A percentile compares a stretch with the other conserved stretches of the same genome.
phyloP scores from a whole-genome alignment of 768 basidiomycete species.

The Coprinopsis marcescibilis region DNA sequence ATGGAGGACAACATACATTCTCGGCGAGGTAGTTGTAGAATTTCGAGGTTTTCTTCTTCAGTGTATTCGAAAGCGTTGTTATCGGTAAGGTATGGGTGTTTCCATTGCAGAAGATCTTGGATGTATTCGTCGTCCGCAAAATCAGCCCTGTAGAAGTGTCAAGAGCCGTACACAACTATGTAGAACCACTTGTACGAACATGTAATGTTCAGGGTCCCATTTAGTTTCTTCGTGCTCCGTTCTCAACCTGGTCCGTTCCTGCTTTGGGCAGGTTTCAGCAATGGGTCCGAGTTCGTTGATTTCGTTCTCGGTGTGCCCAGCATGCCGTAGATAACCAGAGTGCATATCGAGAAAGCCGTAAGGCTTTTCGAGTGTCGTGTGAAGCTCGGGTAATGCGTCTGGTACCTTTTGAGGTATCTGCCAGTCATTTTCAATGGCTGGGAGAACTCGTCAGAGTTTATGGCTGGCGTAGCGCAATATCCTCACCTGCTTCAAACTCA shows the following conservation, averaged over 20 bases:
- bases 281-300: constrained; percentile 71
- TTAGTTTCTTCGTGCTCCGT: constrained; percentile 64
- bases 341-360: constrained; percentile 80
- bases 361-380: constrained; percentile 36
- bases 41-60: constrained; percentile 63
- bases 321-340: constrained; percentile 70
- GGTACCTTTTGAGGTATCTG: constrained; percentile 61
- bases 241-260: constrained; percentile 50
- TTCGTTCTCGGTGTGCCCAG: constrained; percentile 72
- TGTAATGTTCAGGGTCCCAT: constrained; percentile 82
- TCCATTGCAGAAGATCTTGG: constrained; percentile 62
- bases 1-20: constrained; percentile 37
- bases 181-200: constrained; percentile 38
- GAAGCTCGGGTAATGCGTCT: constrained; percentile 30
- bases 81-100: constrained; percentile 43
- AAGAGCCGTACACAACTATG: not conserved
- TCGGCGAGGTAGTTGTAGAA: constrained; percentile 54
- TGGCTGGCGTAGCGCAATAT: not conserved
- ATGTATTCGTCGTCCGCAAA: constrained; percentile 74
- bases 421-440: constrained; percentile 79
- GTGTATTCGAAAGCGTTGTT: constrained; percentile 46
- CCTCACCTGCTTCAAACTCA: constrained; percentile 53
- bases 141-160: constrained; percentile 56
- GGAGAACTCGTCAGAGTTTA: not conserved
- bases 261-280: constrained; percentile 48